Conservation (phyloP, 2,329 filamentous ascomycete species). For the Onygenales sp. region DNA sequence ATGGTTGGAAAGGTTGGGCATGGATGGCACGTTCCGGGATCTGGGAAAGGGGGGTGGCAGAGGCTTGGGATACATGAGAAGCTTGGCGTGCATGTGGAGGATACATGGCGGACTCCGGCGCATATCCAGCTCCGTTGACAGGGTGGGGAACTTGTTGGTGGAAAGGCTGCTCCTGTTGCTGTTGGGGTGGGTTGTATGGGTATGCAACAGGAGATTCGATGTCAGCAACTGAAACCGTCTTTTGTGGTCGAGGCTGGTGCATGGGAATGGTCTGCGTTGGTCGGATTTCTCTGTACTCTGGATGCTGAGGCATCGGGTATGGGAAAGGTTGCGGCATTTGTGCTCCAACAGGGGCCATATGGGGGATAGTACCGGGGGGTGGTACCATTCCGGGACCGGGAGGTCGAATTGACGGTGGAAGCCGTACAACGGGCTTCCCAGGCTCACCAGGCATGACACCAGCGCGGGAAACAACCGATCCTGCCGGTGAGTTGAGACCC, state of each 20-base stretch:
- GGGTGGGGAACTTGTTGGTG: conserved; percentile 86
- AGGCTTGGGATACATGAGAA: conserved; percentile 61
- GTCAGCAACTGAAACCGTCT: conserved; percentile 82
- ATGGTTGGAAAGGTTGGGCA: conserved; percentile 79
- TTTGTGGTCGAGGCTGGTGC: conserved; percentile 92
- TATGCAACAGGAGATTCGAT: conserved; percentile 73
- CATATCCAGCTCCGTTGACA: conserved; percentile 49
- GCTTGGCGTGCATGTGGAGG: conserved; percentile 57
- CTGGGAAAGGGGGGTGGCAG: conserved; percentile 76
- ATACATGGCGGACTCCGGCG: conserved; percentile 38
- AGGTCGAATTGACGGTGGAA: conserved; percentile 54
- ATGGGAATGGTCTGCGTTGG: conserved; percentile 55
- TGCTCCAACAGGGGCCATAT: conserved; percentile 1
- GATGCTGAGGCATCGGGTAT: conserved; percentile 45
- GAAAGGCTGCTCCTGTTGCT: conserved; percentile 73
- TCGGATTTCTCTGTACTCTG: conserved; percentile 51
- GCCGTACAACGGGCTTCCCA: conserved; percentile 65
- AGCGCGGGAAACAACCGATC: conserved; percentile 63
- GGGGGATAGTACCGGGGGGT: conserved; percentile 5
- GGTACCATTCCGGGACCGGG: conserved; percentile 15
- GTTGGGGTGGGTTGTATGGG: conserved; percentile 50
- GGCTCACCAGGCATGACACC: conserved; percentile 50
- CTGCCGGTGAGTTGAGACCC: conserved; percentile 68
- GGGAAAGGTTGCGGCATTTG: conserved; percentile 36
- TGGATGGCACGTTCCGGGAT: conserved; percentile 90